Evolutionary conservation across 1,284 basidiomycete genomes (phyloP).

Genomic region (Austroboletus novae-zelandiae): DNA sequence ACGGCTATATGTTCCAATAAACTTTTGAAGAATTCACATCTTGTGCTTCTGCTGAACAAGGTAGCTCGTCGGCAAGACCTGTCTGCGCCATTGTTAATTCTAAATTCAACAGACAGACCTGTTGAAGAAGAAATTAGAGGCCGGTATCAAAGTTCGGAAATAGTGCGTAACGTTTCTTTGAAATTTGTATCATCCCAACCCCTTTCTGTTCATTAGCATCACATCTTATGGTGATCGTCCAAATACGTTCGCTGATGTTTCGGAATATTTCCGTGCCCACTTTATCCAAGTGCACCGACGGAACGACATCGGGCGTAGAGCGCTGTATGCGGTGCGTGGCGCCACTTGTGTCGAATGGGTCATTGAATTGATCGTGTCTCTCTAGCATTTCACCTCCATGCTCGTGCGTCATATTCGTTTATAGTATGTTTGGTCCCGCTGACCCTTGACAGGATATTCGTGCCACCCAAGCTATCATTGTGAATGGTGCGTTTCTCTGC

Average conservation of each 20-base stretch:
- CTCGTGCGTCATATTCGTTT: constrained; percentile 47
- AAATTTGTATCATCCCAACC: neutral
- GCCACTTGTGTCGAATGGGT: constrained; percentile 3
- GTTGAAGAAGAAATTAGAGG: constrained; percentile 60
- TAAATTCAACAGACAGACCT: constrained; percentile 53
- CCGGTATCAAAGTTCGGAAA: constrained; percentile 64
- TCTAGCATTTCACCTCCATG: constrained; percentile 75
- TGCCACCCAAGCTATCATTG: constrained; percentile 72
- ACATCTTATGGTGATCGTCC: constrained; percentile 74
- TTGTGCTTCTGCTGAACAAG: constrained; percentile 78
- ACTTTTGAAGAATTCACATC: constrained; percentile 65
- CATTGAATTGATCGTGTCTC: constrained; percentile 13
- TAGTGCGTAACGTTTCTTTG: constrained; percentile 48
- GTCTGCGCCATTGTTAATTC: constrained; percentile 6
- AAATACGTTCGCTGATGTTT: constrained; percentile 67
- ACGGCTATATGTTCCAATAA: constrained; percentile 70
- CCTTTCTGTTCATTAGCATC: constrained; percentile 48
- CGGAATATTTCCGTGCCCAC: constrained; percentile 76
- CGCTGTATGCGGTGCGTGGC: constrained; percentile 60
- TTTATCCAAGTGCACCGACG: constrained; percentile 70
- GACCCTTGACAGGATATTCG: constrained; percentile 54
- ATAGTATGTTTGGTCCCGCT: neutral
- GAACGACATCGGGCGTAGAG: constrained; percentile 57
- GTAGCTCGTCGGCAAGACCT: constrained; percentile 32
- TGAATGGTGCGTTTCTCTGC: constrained; percentile 50